Evolutionary conservation across 108 stramenopile species (phyloP).

Genomic region (Nannochloropsis oceanica): DNA sequence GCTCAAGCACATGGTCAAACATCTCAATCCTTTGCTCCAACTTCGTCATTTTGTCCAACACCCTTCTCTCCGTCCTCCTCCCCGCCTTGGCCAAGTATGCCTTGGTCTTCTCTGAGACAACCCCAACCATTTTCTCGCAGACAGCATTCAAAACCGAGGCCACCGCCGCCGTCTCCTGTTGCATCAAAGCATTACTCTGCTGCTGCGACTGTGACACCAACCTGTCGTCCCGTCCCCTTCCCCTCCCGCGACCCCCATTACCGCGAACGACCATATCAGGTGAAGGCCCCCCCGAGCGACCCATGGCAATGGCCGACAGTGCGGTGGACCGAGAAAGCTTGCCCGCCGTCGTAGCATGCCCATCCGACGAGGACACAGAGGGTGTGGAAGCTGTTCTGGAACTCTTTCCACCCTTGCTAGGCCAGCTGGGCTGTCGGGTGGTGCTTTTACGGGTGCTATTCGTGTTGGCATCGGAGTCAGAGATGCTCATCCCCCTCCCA

Average conservation of each 20-base stretch:
- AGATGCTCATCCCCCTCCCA: background rate
- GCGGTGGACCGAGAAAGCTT: background rate
- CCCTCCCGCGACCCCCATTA: background rate
- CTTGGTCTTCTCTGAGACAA: background rate
- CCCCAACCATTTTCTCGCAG: background rate
- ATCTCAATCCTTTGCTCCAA: background rate
- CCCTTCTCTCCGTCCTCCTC: background rate
- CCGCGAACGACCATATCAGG: background rate
- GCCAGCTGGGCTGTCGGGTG: background rate
- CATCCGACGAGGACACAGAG: background rate
- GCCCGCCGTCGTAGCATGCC: background rate
- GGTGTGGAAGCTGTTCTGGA: background rate
- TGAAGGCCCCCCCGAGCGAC: background rate
- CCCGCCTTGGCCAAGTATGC: background rate
- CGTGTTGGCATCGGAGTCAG: background rate
- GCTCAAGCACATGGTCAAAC: background rate
- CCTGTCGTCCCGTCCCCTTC: background rate
- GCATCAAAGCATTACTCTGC: background rate
- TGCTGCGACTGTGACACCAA: background rate
- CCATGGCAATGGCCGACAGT: background rate
- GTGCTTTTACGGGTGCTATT: background rate
- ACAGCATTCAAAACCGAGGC: background rate
- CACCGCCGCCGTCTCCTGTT: background rate
- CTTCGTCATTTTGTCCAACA: background rate
- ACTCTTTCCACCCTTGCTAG: background rate